A percentile compares a stretch with the other conserved stretches of the same genome.
Conservation (phyloP, 345 rosid genomes). For the Mangifera indica region DNA sequence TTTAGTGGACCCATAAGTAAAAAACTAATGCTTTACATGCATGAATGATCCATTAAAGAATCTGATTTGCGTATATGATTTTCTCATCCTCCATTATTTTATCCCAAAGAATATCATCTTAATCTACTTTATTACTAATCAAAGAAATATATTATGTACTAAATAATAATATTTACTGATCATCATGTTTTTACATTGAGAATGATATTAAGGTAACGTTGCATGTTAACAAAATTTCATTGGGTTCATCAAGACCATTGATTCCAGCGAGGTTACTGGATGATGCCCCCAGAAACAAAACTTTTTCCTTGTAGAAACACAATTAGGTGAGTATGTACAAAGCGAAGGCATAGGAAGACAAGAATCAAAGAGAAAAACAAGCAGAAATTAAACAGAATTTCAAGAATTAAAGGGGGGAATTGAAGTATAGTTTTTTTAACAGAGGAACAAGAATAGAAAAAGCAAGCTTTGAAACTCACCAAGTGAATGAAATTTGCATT, state of each 20-base stretch:
- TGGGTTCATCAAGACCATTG: too few species aligned
- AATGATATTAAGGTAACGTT: too few species aligned
- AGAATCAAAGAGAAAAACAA: neutral
- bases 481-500: slow-evolving; percentile 39
- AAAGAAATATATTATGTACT: neutral
- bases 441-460: slow-evolving; percentile 8
- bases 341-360: neutral
- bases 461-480: slow-evolving; percentile 33
- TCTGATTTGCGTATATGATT: slow-evolving; percentile 22
- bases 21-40: slow-evolving; percentile 25
- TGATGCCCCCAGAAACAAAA: neutral
- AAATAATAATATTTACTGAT: neutral
- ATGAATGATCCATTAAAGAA: slow-evolving; percentile 27
- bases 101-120: slow-evolving; percentile 1
- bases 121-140: slow-evolving; percentile 1
- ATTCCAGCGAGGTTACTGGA: neutral
- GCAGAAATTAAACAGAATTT: slow-evolving; percentile 6
- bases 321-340: neutral
- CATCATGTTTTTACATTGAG: neutral
- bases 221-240: neutral
- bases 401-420: neutral
- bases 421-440: neutral
- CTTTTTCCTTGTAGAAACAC: neutral
- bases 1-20: slow-evolving; percentile 29
- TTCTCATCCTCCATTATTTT: slow-evolving; percentile 15